These are phyloP conservation scores for Chrysoporthe austroafricana DNA, from an alignment of 2,329 filamentous ascomycete genomes.

Conservation along the genomic window DNA sequence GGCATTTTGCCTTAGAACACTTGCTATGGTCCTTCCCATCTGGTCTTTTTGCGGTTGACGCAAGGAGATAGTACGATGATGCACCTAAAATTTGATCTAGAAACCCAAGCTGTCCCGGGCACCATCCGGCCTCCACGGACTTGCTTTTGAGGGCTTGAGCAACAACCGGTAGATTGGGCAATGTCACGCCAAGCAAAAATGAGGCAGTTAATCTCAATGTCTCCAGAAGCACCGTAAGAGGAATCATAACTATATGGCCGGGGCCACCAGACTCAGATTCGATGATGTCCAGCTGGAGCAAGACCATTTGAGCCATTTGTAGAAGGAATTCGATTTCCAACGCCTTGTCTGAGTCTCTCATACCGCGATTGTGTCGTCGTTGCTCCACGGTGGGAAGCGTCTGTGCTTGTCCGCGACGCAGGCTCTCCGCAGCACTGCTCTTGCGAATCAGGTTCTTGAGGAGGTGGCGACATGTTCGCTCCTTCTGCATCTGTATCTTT, in stretches of 20 bases:
- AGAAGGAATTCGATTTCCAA: not conserved
- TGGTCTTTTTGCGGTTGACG: not conserved
- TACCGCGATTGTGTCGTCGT: not conserved
- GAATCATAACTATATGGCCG: not conserved
- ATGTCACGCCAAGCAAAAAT: not conserved
- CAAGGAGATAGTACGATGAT: slow-evolving; percentile 1
- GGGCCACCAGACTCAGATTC: not conserved
- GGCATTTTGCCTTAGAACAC: not conserved
- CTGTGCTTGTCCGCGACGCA: not conserved
- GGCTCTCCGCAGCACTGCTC: not conserved
- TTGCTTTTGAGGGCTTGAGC: not conserved
- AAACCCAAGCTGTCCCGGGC: not conserved
- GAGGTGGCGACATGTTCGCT: not conserved
- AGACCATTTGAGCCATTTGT: not conserved
- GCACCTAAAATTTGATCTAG: not conserved
- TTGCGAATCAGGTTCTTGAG: not conserved
- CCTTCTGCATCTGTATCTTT: not conserved
- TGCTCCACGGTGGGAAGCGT: not conserved
- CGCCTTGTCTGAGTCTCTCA: not conserved
- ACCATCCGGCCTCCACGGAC: not conserved
- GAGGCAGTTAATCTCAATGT: not conserved
- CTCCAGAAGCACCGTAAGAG: not conserved
- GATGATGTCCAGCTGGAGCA: not conserved
- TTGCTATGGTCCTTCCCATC: slow-evolving; percentile 2
- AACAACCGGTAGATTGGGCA: not conserved